Evolutionary conservation across 768 basidiomycete species (phyloP).

Genomic region (Albatrellus ellisii): DNA sequence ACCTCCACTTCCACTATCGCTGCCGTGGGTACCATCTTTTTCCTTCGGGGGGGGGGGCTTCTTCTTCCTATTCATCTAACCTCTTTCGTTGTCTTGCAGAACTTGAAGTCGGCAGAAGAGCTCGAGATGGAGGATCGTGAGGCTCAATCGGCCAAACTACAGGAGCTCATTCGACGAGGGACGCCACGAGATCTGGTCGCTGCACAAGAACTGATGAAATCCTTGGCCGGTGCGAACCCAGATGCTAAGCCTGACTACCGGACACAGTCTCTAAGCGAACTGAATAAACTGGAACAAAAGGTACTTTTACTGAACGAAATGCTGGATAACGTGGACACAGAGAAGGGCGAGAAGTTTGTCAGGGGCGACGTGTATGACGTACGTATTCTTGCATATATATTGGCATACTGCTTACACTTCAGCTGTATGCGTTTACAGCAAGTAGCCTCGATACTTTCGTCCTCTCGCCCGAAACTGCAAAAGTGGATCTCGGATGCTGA

Average conservation of each 20-base stretch:
- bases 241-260: slow-evolving; percentile 92
- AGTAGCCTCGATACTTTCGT: slow-evolving; percentile 71
- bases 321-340: slow-evolving; percentile 78
- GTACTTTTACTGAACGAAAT: slow-evolving; percentile 95
- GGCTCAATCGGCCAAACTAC: slow-evolving; percentile 95
- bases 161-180: slow-evolving; percentile 92
- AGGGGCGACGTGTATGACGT: slow-evolving; percentile 91
- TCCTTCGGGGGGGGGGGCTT: neutral
- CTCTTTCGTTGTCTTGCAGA: slow-evolving; percentile 28
- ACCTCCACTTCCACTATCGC: slow-evolving; percentile 31
- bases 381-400: slow-evolving; percentile 15
- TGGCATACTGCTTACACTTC: slow-evolving; percentile 1
- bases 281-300: slow-evolving; percentile 90
- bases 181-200: slow-evolving; percentile 91
- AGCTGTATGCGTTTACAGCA: too few relatives aligned
- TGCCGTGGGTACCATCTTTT: slow-evolving; percentile 3
- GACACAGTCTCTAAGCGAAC: slow-evolving; percentile 75
- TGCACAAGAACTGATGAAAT: slow-evolving; percentile 96
- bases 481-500: slow-evolving; percentile 97
- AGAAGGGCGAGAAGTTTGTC: slow-evolving; percentile 65
- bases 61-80: neutral
- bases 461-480: slow-evolving; percentile 88
- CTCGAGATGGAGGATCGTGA: slow-evolving; percentile 91
- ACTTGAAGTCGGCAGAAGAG: slow-evolving; percentile 90
- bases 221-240: slow-evolving; percentile 88